Evolutionary conservation across 257 asterid species (phyloP), one percentile per base, ranked within the genome.

Genomic region (Ilex aquifolium): DNA sequence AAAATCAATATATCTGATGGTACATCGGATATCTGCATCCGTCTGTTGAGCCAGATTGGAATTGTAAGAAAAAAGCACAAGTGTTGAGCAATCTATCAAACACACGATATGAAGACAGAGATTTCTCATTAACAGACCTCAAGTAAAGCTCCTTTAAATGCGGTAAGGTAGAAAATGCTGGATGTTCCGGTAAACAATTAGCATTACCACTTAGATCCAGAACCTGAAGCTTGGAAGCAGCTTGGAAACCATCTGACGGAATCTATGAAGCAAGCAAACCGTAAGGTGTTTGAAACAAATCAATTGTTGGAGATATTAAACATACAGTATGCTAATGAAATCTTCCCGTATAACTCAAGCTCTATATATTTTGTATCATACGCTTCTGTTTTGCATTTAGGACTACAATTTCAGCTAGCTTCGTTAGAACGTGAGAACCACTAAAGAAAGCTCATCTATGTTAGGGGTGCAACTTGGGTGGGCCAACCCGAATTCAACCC

Each of bases 141-240:
- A 92, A 70, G 76, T 89, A 89, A 69, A 92, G 99, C 79, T 92
- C 99, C 69, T 78, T 95, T 79, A 92, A 77, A 71, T 85, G 85
- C 17, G 83, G 72, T 62, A 92, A 68, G 79, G 82, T 69, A 17
- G 92, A 87, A 81, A 92, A 87, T 70, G 77, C 77, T 15, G 90
- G 96, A 68, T 78, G 59, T 64, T 81, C 94, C 44, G 94, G 81
- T 78, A 92, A 79, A 68, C 79, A 79, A 69, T 85, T 83, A 15
- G 69, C 60, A 51, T 87, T 82, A 16, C 97, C 94, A 74, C 96
- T 89, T 64, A 92, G 85, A 80, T 92, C 96, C 76, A 92, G 79
- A 81, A 92, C 78, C 69, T 80, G 97, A 72, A 92, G 96, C 77
- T 87, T 89, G 67, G 91, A 65, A 65, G 74, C 85, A 61, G 87